These are phyloP conservation scores for Capronia coronata DNA, from an alignment of 2,329 filamentous ascomycete genomes.

Conservation along the genomic window DNA sequence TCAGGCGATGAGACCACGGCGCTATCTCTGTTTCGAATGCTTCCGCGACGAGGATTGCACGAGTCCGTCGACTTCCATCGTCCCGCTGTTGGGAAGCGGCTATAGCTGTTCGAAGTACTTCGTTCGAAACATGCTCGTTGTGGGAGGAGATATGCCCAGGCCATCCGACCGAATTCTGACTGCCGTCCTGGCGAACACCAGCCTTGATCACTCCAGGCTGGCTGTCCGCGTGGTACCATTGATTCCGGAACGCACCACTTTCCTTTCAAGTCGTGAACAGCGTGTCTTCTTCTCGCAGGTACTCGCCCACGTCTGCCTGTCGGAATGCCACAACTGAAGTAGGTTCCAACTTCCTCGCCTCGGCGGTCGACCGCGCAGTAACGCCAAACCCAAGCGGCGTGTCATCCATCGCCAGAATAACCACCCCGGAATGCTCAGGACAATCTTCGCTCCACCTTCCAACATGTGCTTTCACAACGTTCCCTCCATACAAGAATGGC, in stretches of 20 bases:
- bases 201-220: no score
- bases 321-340: conserved; percentile 85
- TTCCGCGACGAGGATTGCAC: no score
- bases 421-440: conserved; percentile 84
- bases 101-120: no score
- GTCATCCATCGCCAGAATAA: conserved; percentile 89
- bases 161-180: no score
- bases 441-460: conserved; percentile 85
- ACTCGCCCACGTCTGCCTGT: conserved; percentile 92
- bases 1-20: no score
- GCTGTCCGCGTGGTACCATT: not conserved
- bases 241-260: not conserved
- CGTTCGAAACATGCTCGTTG: no score
- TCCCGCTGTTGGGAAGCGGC: no score
- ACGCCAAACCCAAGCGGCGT: conserved; percentile 84
- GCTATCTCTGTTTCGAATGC: no score
- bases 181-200: no score
- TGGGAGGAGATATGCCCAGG: no score
- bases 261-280: conserved; percentile 50
- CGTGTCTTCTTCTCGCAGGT: conserved; percentile 72
- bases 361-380: conserved; percentile 77
- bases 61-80: no score
- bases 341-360: conserved; percentile 77
- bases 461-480: conserved; percentile 76
- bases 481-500: conserved; percentile 92